phyloP scores from a whole-genome alignment of 1,284 basidiomycete species.

The Tylopilus sp. region DNA sequence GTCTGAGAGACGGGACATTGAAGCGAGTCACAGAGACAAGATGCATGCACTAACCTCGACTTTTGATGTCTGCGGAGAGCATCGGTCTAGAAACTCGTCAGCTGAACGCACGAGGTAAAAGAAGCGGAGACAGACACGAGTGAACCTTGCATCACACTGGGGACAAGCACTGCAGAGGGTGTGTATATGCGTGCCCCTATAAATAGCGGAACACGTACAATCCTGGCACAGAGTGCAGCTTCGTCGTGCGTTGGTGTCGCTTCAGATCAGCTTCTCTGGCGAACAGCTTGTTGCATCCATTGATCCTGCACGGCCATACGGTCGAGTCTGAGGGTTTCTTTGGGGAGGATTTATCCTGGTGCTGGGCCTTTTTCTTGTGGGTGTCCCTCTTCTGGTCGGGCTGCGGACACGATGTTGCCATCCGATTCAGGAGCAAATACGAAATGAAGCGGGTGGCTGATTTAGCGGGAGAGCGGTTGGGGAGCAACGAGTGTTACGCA shows the following conservation, averaged over 20 bases:
- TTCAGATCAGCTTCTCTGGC: conserved; percentile 75
- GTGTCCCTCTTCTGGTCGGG: conserved; percentile 49
- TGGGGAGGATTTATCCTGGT: conserved; percentile 19
- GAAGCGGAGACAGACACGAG: conserved; percentile 49
- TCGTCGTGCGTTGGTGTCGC: conserved; percentile 72
- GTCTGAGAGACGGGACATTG: conserved; percentile 37
- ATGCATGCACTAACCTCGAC: conserved; percentile 48
- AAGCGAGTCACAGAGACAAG: conserved; percentile 4
- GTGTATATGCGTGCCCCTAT: conserved; percentile 14
- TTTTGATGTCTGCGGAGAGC: conserved; percentile 60
- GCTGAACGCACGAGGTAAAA: conserved; percentile 5
- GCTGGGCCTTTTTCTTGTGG: conserved; percentile 41
- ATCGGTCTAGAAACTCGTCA: conserved; percentile 44
- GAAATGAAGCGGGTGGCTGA: conserved; percentile 21
- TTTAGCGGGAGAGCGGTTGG: conserved; percentile 18
- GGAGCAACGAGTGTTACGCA: conserved; percentile 27
- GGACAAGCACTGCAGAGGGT: conserved; percentile 55
- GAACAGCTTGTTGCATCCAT: conserved; percentile 73
- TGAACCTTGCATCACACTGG: conserved; percentile 73
- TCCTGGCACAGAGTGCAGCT: conserved; percentile 62
- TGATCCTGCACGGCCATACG: conserved; percentile 72
- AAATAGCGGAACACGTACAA: conserved; percentile 48
- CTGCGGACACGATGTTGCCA: conserved; percentile 15
- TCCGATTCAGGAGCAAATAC: conserved; percentile 10
- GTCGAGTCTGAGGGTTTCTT: conserved; percentile 49